Evolutionary conservation across 139 green algal species (phyloP), one percentile per base, ranked within the genome.

Genomic region (Ulvella scutata): DNA sequence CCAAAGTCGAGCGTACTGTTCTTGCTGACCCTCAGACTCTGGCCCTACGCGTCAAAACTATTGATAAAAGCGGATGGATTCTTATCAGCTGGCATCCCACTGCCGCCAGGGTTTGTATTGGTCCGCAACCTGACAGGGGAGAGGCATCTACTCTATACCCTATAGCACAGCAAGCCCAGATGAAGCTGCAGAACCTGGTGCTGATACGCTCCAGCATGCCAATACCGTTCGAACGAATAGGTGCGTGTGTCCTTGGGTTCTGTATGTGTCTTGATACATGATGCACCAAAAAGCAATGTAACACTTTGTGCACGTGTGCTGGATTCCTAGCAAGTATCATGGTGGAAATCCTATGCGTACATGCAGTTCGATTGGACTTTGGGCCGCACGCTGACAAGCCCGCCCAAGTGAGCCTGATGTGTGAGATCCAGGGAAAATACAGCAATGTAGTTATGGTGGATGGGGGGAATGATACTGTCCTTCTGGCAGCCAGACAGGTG

Each of bases 1-100:
- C 51, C 2, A 67, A 67, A 29, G 51, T 67, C 13, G n/a, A 67
- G 51, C 51, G 51, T n/a, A 26, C 33, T 10, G n/a, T 36, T 13
- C 13, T 67, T n/a, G 51, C 51, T 29, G 51, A 67, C 51, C 51
- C 51, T 10, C 76, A 85, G 38, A 85, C 82, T 7, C 72, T 94
- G 3, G 79, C 79, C 28, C 60, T 93, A 23, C 75, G 79, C 6
- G 77, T 92, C 40, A 78, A 85, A 34, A 87, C 79, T 0, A 38
- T 83, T 0, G 17, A 79, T 3, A 35, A 35, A 3, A 61, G 74
- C 31, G 82, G 76, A 51, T 94, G 90, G 90, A 78, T 96, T 78
- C 84, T 89, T 39, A 73, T 96, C 3, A 85, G 75, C 43, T 95
- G 89, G 88, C 85, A 96, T 77, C 82, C 87, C 9, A 44, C 62